Evolutionary conservation across 495 filamentous ascomycete species (phyloP), one percentile per base, ranked within the genome.

Genomic region (Poronia punctata): DNA sequence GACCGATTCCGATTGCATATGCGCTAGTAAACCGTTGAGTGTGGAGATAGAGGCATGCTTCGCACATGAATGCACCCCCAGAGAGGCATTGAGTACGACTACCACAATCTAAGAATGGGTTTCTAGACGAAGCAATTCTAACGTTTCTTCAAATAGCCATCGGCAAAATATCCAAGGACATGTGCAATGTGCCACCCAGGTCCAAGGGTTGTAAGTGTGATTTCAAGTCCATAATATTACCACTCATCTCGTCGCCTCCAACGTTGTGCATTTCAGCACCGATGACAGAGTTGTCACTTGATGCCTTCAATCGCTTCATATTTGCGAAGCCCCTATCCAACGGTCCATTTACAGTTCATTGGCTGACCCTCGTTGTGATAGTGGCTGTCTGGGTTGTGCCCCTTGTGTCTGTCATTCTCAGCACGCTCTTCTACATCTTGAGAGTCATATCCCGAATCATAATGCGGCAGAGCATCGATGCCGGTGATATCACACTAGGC

Each of bases 1-100:
- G 12, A 56, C 50, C 19, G 60, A 66, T 44, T 41, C 46, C 15
- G 55, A 58, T 12, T 66, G 62, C 30, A 34, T 60, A 17, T 66
- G 62, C 39, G 43, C 45, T 12, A 59, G 57, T 40, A 40, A 15
- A 12, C 5, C 38, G 8, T 42, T 66, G 6, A 50, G 52, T 25
- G 28, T 25, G 8, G 24, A 50, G 9, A 49, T 64, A 26, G 52
- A 56, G 21, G 26, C 43, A 24, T 66, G 62, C 15, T 50, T 66
- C 5, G 21, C 38, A 18, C 7, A 22, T 6, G 43, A 45, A 24
- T 66, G 62, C 40, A 49, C 59, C 16, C 49, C 60, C 21, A 49
- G 49, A 7, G 52, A 65, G 38, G 44, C 43, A 35, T 36, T 65
- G 19, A 25, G 61, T 64, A 48, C 46, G 49, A 14, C 9, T 23